phyloP scores from a whole-genome alignment of 2,329 filamentous ascomycete genomes.

The Hypomyces perniciosus region DNA sequence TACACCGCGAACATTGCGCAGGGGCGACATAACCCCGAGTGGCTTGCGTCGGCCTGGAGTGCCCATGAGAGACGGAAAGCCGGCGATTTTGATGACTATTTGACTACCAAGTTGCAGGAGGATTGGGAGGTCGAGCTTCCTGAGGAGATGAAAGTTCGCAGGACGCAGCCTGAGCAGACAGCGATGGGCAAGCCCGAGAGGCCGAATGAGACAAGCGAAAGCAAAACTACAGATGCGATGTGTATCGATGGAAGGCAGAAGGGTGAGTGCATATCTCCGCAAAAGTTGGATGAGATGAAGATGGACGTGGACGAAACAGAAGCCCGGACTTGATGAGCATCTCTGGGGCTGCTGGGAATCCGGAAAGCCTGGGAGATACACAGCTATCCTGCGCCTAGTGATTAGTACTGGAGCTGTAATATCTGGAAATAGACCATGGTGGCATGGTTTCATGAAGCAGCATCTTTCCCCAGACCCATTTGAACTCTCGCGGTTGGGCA shows the following conservation, averaged over 20 bases:
- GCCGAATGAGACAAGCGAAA: not conserved
- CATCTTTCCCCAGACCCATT: no score
- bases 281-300: not conserved
- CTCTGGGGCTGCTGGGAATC: no score
- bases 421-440: no score
- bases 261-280: not conserved
- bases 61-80: slow-evolving; percentile 43
- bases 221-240: not conserved
- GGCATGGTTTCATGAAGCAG: no score
- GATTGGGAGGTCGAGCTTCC: slow-evolving; percentile 43
- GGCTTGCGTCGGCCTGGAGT: slow-evolving; percentile 46
- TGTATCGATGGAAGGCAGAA: not conserved
- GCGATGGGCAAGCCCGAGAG: not conserved
- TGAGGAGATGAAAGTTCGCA: slow-evolving; percentile 20
- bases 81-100: slow-evolving; percentile 45
- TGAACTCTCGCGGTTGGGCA: not conserved
- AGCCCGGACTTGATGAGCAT: not conserved
- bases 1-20: slow-evolving; percentile 41
- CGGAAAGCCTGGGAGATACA: not conserved
- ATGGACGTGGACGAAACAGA: slow-evolving; percentile 15
- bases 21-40: slow-evolving; percentile 47
- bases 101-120: slow-evolving; percentile 38
- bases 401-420: no score
- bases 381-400: not conserved
- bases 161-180: not conserved